These are phyloP conservation scores for Metarhizium album DNA, from an alignment of 2,329 filamentous ascomycete genomes.

Conservation along the genomic window DNA sequence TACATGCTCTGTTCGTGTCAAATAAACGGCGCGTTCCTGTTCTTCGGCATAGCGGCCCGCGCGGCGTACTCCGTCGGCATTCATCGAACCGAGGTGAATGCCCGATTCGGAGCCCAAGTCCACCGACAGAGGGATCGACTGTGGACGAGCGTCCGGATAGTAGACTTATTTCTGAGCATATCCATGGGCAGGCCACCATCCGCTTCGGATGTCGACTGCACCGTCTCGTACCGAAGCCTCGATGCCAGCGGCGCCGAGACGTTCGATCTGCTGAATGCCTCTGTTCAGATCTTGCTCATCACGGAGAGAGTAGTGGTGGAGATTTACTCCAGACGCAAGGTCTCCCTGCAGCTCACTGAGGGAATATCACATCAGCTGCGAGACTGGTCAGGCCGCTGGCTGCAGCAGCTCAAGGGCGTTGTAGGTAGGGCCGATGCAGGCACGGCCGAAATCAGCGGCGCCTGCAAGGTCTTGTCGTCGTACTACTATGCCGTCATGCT, in stretches of 20 bases:
- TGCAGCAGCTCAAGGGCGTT: constrained; percentile 31
- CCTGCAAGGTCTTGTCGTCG: constrained; percentile 39
- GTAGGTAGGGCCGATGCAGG: constrained; percentile 15
- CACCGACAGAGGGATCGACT: constrained; percentile 36
- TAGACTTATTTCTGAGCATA: constrained; percentile 41
- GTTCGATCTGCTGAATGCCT: constrained; percentile 38
- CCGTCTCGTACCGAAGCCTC: constrained; percentile 32
- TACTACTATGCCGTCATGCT: constrained; percentile 50
- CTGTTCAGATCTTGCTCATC: constrained; percentile 41
- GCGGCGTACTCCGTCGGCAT: constrained; percentile 43
- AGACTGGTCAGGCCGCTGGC: constrained; percentile 40
- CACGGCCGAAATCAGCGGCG: constrained; percentile 29
- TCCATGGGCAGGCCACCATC: constrained; percentile 45
- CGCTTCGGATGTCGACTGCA: constrained; percentile 43
- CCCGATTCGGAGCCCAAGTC: constrained; percentile 33
- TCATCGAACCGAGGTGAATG: constrained; percentile 43
- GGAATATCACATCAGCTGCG: constrained; percentile 41
- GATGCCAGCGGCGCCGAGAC: constrained; percentile 26
- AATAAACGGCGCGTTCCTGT: constrained; percentile 43
- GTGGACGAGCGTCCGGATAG: constrained; percentile 42
- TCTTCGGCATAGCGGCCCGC: constrained; percentile 42
- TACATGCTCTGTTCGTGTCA: constrained; percentile 46
- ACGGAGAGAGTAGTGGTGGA: constrained; percentile 39
- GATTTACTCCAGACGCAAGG: constrained; percentile 42
- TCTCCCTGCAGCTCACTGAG: constrained; percentile 41